These are phyloP conservation scores for Sisymbrium altissimum DNA, from an alignment of 345 rosid species.

Conservation along the genomic window DNA sequence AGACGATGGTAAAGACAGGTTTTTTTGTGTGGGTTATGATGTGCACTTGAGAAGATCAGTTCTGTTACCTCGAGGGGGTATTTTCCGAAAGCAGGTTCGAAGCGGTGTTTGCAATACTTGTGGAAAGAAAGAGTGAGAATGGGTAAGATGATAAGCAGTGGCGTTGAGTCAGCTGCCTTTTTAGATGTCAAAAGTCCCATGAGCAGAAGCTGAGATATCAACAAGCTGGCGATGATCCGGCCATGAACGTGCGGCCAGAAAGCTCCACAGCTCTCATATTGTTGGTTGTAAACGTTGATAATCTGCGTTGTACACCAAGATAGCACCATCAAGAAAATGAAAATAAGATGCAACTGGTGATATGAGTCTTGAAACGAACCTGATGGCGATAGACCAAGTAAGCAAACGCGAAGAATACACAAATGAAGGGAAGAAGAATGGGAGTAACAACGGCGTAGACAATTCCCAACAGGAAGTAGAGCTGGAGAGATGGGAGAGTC, in stretches of 20 bases:
- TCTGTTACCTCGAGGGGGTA: slow-evolving; percentile 82
- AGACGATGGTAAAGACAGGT: background rate
- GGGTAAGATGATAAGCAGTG: slow-evolving; percentile 74
- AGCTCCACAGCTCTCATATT: slow-evolving; percentile 91
- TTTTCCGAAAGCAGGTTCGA: slow-evolving; percentile 87
- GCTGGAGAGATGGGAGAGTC: slow-evolving; percentile 84
- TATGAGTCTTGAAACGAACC: slow-evolving; percentile 41
- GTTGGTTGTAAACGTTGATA: slow-evolving; percentile 87
- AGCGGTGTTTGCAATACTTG: slow-evolving; percentile 87
- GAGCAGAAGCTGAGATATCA: slow-evolving; percentile 84
- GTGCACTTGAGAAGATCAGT: background rate
- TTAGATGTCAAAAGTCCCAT: slow-evolving; percentile 89
- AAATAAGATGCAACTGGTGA: background rate
- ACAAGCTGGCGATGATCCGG: slow-evolving; percentile 74
- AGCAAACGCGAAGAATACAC: slow-evolving; percentile 88
- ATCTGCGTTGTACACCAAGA: slow-evolving; percentile 48
- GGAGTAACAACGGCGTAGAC: slow-evolving; percentile 94
- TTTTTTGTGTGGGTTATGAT: background rate
- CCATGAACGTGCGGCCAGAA: slow-evolving; percentile 98
- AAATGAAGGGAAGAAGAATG: slow-evolving; percentile 85
- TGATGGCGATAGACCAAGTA: slow-evolving; percentile 97
- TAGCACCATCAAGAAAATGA: slow-evolving; percentile 3
- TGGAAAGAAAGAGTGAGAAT: slow-evolving; percentile 78
- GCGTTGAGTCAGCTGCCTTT: slow-evolving; percentile 86
- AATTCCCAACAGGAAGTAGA: slow-evolving; percentile 90